Evolutionary conservation across 805 yeast genomes (phyloP), one percentile per base, ranked within the genome.

Genomic region (Monosporozyma unispora): DNA sequence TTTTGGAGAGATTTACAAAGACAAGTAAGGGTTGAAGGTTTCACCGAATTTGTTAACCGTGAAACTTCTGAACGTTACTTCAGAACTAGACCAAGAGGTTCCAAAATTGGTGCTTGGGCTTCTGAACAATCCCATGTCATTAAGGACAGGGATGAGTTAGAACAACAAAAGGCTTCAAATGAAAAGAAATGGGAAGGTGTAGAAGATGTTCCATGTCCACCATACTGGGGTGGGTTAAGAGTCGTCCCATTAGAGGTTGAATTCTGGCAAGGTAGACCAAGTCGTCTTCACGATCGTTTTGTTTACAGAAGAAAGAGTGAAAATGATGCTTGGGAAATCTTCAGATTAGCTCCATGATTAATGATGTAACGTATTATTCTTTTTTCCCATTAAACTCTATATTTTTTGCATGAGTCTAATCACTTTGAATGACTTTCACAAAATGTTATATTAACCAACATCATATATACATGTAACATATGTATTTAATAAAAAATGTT

Each of bases 81-180:
- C 68, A 76, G 78, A 47, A 84, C 96, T 0, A 77, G 99, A 62
- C 99, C 99, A 37, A 75, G 96, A 51, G 97, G 95, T 6, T 85
- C 96, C 28, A 82, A 85, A 62, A 81, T 93, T 53, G 98, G 99
- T 28, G 99, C 99, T 0, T 90, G 96, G 96, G 85, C 97, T 0
- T 83, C 95, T 27, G 95, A 95, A 3, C 99, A 93, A 72, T 80
- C 90, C 31, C 73, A 77, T 48, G 74, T 72, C 2, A 73, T 90
- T 35, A 59, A 63, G 12, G 66, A 71, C 41, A 74, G 96, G 54
- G 77, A 77, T 14, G 85, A 79, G 57, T 77, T 91, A 52, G 85
- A 89, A 35, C 59, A 63, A 0, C 58, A 74, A 14, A 79, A 79
- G 47, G 61, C 66, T 10, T 62, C 71, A 25, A 75, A 70, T 52